phyloP scores from a whole-genome alignment of 306 rosid species.

The Lathyrus aphaca region DNA sequence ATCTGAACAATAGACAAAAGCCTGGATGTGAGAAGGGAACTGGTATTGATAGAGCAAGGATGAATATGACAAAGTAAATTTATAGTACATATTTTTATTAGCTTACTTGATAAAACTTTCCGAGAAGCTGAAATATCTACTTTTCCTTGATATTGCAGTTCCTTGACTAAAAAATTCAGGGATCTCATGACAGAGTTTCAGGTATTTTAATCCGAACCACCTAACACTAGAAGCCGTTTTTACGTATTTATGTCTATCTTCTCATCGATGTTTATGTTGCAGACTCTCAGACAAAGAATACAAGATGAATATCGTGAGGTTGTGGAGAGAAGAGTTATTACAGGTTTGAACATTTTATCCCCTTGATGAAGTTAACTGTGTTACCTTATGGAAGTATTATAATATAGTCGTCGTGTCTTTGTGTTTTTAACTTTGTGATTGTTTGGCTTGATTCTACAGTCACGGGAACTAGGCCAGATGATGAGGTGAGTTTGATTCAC shows the following conservation, averaged over 20 bases:
- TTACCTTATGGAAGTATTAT: constrained; percentile 11
- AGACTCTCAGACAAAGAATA: constrained; percentile 92
- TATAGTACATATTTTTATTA: constrained; percentile 26
- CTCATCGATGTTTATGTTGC: constrained; percentile 42
- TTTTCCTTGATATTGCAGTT: constrained; percentile 55
- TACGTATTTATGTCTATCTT: constrained; percentile 29
- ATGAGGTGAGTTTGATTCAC: constrained; percentile 67
- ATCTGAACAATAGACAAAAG: constrained; percentile 74
- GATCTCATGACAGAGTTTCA: constrained; percentile 93
- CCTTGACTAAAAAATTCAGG: constrained; percentile 80
- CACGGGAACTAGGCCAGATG: constrained; percentile 94
- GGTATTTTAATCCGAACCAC: constrained; percentile 47
- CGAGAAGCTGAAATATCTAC: constrained; percentile 34
- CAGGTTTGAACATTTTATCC: constrained; percentile 64
- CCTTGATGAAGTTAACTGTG: constrained; percentile 30
- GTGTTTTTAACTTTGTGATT: constrained; percentile 38
- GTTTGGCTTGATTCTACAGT: constrained; percentile 57
- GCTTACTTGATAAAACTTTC: constrained; percentile 14
- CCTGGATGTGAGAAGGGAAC: constrained; percentile 97
- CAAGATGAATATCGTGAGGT: constrained; percentile 99
- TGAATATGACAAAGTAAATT: constrained; percentile 89
- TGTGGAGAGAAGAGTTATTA: constrained; percentile 96
- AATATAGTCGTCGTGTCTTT: constrained; percentile 29
- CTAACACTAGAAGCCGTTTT: constrained; percentile 27
- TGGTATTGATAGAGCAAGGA: constrained; percentile 87